Evolutionary conservation across 2,329 filamentous ascomycete genomes (phyloP).

Genomic region (Cryphonectria radicalis): DNA sequence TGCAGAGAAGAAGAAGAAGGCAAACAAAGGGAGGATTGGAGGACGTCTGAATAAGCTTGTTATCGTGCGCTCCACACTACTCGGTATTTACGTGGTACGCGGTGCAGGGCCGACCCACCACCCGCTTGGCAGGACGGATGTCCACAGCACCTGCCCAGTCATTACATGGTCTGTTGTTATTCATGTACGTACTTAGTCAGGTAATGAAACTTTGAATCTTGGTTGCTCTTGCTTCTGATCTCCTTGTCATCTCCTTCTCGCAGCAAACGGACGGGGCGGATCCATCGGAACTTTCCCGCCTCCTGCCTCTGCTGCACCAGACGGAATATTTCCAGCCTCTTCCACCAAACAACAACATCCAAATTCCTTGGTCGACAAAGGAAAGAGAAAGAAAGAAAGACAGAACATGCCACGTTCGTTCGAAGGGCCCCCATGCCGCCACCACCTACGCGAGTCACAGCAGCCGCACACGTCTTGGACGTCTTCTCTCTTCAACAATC

Average conservation of each 20-base stretch:
- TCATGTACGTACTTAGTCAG: background rate
- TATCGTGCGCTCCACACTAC: background rate
- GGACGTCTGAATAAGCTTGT: constrained; percentile 10
- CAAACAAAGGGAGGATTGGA: background rate
- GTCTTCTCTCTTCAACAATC: background rate
- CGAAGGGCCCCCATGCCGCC: background rate
- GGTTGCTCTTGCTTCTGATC: background rate
- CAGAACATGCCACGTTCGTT: background rate
- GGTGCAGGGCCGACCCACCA: background rate
- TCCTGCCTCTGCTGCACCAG: background rate
- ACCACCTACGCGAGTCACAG: background rate
- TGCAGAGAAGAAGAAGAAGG: background rate
- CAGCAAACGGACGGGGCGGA: background rate
- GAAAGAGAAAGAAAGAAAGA: background rate
- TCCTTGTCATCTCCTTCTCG: background rate
- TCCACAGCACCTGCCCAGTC: background rate
- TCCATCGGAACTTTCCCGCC: background rate
- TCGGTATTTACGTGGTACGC: background rate
- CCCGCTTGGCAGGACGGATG: background rate
- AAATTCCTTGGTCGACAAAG: background rate
- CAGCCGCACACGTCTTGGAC: background rate
- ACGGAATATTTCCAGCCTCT: background rate
- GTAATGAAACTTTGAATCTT: background rate
- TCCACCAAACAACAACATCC: background rate
- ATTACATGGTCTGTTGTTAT: background rate